Evolutionary conservation across 345 rosid genomes (phyloP), one percentile per base, ranked within the genome.

Genomic region (Tarenaya hassleriana): DNA sequence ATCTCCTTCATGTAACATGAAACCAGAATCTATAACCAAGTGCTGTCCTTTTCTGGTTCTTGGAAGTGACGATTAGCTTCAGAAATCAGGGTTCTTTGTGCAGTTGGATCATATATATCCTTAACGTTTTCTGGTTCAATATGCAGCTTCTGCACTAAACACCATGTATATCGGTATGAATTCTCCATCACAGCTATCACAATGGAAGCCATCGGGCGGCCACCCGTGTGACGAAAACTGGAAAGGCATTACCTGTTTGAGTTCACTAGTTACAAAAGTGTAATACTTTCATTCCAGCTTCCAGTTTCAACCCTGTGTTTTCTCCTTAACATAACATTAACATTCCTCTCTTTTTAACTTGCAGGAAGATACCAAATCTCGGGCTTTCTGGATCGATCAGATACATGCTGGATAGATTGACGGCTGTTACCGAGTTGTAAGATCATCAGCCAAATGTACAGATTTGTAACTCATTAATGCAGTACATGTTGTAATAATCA

Each of bases 181-280:
- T 70, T 70, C 75, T 13, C 87, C 85, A 24, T 17, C 59, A 29
- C 88, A 78, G 77, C 73, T 92, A 53, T 70, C 81, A 17, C 73
- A 75, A 32, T 92, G 98, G 98, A 80, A 65, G 11, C 35, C 75
- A 55, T 78, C 60, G 50, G 82, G 90, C 13, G 79, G 73, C 41
- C 94, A 92, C 66, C 98, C 98, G 15, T 92, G 98, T 52, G 95
- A 79, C 18, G 86, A 85, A 64, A 73, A 80, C 4, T 92, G 98
- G 98, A 92, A 77, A 77, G 98, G 98, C 31, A 68, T 92, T 10
- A 69, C 71, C 62, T 92, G 98, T 71, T 77, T 86, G 0, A 78
- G 74, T 63, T 65, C 78, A 19, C 73, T 78, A 14, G 88, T 92
- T 53, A 85, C 94, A 41, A 77, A 76, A 85, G 72, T 92, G 98